phyloP scores from a whole-genome alignment of 2,329 filamentous ascomycete genomes.

The Colletotrichum gloeosporioides region DNA sequence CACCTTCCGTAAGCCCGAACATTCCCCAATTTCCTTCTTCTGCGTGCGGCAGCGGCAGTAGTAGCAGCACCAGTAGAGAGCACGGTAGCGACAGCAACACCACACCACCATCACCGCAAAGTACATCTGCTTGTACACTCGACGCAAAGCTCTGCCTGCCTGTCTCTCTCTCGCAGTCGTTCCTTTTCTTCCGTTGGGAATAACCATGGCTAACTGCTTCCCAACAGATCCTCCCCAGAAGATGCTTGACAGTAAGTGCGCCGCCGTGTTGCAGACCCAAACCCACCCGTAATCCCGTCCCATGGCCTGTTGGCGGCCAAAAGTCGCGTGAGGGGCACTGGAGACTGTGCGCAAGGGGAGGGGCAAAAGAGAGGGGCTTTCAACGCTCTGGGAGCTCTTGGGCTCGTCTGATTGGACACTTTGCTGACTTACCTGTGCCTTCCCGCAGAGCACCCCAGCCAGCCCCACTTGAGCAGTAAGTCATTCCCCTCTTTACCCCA shows the following conservation, averaged over 20 bases:
- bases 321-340: constrained; percentile 22
- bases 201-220: neutral
- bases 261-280: constrained; percentile 10
- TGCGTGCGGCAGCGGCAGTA: neutral
- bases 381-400: neutral
- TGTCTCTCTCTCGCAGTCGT: neutral
- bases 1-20: constrained; percentile 65
- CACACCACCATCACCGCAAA: neutral
- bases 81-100: neutral
- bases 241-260: constrained; percentile 69
- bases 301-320: constrained; percentile 4
- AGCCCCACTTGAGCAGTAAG: constrained; percentile 71
- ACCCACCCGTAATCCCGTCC: neutral
- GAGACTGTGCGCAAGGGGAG: neutral
- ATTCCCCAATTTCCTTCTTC: constrained; percentile 6
- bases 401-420: constrained; percentile 9
- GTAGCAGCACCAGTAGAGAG: neutral
- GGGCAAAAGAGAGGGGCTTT: constrained; percentile 12
- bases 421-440: constrained; percentile 39
- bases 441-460: constrained; percentile 68
- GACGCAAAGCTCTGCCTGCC: neutral
- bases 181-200: neutral
- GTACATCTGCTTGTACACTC: neutral
- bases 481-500: constrained; percentile 26
- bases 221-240: constrained; percentile 65